phyloP scores from a whole-genome alignment of 129 eudicot species.

The Saussurea involucrata region DNA sequence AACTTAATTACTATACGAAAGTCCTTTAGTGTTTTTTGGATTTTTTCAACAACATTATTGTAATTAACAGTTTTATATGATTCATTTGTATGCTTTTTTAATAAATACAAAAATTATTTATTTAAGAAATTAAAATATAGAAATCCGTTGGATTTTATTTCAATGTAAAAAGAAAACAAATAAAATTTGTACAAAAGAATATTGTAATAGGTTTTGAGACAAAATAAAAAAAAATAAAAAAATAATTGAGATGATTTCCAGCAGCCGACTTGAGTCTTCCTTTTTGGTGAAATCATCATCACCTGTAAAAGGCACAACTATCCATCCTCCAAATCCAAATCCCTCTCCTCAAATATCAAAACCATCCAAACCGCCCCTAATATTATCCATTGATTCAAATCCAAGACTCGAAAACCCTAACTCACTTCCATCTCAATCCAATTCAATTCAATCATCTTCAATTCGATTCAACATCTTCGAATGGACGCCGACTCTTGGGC shows the following conservation, averaged over 20 bases:
- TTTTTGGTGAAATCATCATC: slow-evolving; percentile 4
- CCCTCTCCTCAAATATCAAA: background rate
- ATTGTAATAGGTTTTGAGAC: background rate
- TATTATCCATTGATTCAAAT: background rate
- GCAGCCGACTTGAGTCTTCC: slow-evolving; percentile 25
- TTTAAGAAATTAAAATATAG: no score
- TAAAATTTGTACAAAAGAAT: no score
- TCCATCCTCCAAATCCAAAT: background rate
- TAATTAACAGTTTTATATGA: no score
- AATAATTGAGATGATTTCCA: background rate
- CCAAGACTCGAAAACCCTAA: slow-evolving; percentile 34
- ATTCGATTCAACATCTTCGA: background rate
- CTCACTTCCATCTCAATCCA: slow-evolving; percentile 16
- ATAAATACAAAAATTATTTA: no score
- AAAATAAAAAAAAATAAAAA: background rate
- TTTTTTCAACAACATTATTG: no score
- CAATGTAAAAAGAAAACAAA: no score
- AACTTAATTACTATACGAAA: no score
- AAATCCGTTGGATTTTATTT: no score
- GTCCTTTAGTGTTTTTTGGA: no score
- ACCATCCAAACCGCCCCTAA: background rate
- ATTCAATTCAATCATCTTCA: background rate
- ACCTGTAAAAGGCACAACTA: slow-evolving; percentile 1
- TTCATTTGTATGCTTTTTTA: no score
- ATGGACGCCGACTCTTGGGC: slow-evolving; percentile 95